Conservation (phyloP, 176 grass and related monocot species). For the Puya raimondii region DNA sequence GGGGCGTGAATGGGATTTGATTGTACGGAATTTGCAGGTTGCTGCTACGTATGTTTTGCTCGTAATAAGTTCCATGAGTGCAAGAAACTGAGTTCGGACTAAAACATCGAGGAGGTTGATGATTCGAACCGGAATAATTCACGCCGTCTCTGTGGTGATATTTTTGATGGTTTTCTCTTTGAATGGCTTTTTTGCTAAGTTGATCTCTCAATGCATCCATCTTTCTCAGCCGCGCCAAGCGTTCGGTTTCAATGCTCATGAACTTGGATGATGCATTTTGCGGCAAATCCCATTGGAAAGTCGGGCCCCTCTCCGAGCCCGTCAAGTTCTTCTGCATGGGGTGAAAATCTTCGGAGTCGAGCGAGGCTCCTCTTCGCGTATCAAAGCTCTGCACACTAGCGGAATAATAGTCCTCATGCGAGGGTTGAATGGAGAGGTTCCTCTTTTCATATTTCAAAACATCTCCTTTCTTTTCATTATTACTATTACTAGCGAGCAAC, state of each 20-base stretch:
- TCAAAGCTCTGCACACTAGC: conserved; percentile 15
- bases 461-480: conserved; percentile 26
- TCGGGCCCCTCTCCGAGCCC: conserved; percentile 30
- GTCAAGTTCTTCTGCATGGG: conserved; percentile 40
- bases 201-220: conserved; percentile 63
- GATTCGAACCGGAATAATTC: conserved; percentile 23
- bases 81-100: conserved; percentile 25
- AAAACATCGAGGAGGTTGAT: conserved; percentile 32
- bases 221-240: conserved; percentile 47
- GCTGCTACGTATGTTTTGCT: neutral
- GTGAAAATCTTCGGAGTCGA: conserved; percentile 58
- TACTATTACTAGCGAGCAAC: conserved; percentile 5
- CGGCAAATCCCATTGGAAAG: conserved; percentile 27
- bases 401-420: conserved; percentile 29
- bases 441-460: conserved; percentile 12
- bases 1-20: conserved; percentile 21
- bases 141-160: conserved; percentile 19
- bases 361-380: conserved; percentile 33
- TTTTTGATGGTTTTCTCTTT: conserved; percentile 23
- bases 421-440: conserved; percentile 26
- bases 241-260: conserved; percentile 25
- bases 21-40: too few species aligned
- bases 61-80: conserved; percentile 23
- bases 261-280: conserved; percentile 25
- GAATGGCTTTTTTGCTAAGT: conserved; percentile 43